phyloP scores from a whole-genome alignment of 2,329 filamentous ascomycete species.

The Ophiognomonia clavigignenti-juglandacearum region DNA sequence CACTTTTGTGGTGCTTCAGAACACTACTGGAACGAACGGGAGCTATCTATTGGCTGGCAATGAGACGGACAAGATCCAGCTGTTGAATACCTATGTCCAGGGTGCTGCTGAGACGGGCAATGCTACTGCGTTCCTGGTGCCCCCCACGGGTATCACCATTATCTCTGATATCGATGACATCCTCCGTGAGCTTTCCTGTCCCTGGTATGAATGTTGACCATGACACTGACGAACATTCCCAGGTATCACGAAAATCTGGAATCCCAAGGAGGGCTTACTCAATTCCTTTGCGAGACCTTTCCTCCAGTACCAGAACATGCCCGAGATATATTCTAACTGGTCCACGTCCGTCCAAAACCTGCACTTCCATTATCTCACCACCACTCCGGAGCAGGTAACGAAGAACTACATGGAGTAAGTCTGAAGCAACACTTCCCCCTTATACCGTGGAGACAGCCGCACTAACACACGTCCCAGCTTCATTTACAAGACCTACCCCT shows the following conservation, averaged over 20 bases:
- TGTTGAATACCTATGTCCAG: constrained; percentile 62
- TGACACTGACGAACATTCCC: neutral
- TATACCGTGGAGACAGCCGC: too few species aligned
- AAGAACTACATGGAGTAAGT: constrained; percentile 67
- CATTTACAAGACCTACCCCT: constrained; percentile 73
- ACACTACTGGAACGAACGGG: constrained; percentile 45
- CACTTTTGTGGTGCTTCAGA: constrained; percentile 59
- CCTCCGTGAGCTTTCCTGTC: constrained; percentile 41
- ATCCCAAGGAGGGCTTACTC: constrained; percentile 67
- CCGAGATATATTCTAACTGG: constrained; percentile 73
- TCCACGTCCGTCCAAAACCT: constrained; percentile 58
- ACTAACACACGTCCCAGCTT: too few species aligned
- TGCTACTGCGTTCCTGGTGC: constrained; percentile 71
- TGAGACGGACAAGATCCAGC: constrained; percentile 58
- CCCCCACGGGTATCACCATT: constrained; percentile 63
- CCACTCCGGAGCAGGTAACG: constrained; percentile 72
- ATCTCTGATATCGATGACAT: constrained; percentile 79
- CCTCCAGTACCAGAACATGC: constrained; percentile 73
- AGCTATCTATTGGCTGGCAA: constrained; percentile 57
- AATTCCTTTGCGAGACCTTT: constrained; percentile 73
- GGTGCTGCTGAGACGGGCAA: constrained; percentile 61
- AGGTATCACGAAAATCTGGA: constrained; percentile 70
- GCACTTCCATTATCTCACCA: constrained; percentile 80
- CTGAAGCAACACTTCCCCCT: neutral
- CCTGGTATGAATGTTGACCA: neutral